Conservation (phyloP, 352 stramenopile species). For the Halophytophthora polymorphica region DNA sequence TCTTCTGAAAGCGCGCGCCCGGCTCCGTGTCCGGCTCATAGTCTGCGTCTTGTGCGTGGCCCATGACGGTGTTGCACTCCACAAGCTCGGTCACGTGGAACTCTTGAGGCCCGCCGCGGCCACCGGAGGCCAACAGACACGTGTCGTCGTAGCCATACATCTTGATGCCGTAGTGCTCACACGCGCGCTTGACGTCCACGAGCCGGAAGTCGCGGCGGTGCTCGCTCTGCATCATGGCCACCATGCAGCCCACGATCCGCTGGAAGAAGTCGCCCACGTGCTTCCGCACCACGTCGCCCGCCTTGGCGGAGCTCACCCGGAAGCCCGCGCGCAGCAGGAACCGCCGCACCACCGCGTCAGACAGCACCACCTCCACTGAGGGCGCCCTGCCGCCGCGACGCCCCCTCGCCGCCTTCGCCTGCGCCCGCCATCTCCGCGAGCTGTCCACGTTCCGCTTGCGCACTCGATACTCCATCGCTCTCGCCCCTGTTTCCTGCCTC, state of each 20-base stretch:
- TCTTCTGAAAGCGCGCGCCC: slow-evolving; percentile 40
- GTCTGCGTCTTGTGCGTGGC: slow-evolving; percentile 21
- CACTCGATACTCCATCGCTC: slow-evolving; percentile 49
- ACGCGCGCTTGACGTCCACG: slow-evolving; percentile 66
- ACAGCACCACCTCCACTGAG: slow-evolving; percentile 31
- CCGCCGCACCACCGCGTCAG: slow-evolving; percentile 48
- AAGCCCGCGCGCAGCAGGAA: slow-evolving; percentile 77
- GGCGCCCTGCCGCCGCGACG: not conserved
- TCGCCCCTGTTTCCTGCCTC: slow-evolving; percentile 5
- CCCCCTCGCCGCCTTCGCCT: not conserved
- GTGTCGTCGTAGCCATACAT: slow-evolving; percentile 84
- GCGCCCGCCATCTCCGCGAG: slow-evolving; percentile 7
- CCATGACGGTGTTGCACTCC: slow-evolving; percentile 40
- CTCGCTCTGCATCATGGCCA: slow-evolving; percentile 47
- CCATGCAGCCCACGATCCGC: slow-evolving; percentile 49
- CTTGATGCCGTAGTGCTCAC: slow-evolving; percentile 55
- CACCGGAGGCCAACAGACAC: slow-evolving; percentile 36
- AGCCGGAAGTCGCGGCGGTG: slow-evolving; percentile 41
- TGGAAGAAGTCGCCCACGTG: slow-evolving; percentile 53
- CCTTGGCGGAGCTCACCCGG: slow-evolving; percentile 37
- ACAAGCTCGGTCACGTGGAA: slow-evolving; percentile 77
- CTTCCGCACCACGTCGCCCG: slow-evolving; percentile 34
- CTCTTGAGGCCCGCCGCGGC: slow-evolving; percentile 20
- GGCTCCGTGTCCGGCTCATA: slow-evolving; percentile 69
- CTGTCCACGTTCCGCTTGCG: slow-evolving; percentile 38